Percentiles rank a stretch among this genome's conserved stretches.
These are phyloP conservation scores for Hygrophoropsis aurantiaca DNA, from an alignment of 768 basidiomycete species.

Conservation along the genomic window DNA sequence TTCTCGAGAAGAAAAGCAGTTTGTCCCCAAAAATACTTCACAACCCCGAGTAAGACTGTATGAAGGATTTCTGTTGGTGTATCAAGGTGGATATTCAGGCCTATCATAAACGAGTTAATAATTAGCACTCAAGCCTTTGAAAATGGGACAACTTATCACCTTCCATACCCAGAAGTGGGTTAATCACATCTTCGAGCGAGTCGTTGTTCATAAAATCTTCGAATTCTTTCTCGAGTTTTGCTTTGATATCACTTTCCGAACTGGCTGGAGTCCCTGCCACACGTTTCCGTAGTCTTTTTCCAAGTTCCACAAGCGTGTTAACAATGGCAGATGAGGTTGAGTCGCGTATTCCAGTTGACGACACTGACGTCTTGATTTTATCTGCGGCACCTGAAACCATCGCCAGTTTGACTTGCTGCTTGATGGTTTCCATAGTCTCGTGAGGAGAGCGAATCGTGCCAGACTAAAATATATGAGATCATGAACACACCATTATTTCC, in stretches of 20 bases:
- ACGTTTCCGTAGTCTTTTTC: slow-evolving; percentile 3
- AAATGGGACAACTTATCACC: too few species aligned
- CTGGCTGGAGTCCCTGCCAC: neutral
- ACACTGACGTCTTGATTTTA: slow-evolving; percentile 1
- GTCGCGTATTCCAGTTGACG: slow-evolving; percentile 1
- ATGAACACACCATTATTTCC: too few species aligned
- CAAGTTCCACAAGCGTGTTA: slow-evolving; percentile 1
- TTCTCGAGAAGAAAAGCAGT: slow-evolving; percentile 4
- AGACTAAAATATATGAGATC: neutral
- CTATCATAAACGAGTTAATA: slow-evolving; percentile 7
- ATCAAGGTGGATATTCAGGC: slow-evolving; percentile 16
- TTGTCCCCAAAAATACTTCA: slow-evolving; percentile 24
- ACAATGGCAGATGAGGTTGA: neutral
- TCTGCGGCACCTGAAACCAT: neutral
- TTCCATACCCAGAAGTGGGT: slow-evolving; percentile 6
- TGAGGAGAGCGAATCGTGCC: slow-evolving; percentile 1
- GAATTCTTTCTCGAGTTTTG: slow-evolving; percentile 1
- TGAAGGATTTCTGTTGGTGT: slow-evolving; percentile 23
- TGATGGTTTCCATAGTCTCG: slow-evolving; percentile 1
- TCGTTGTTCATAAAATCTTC: neutral
- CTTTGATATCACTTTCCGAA: slow-evolving; percentile 1
- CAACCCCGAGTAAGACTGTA: slow-evolving; percentile 17
- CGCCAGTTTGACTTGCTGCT: slow-evolving; percentile 2
- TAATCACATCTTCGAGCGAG: neutral
- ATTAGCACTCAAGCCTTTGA: too few species aligned